Evolutionary conservation across 225 moss, liverwort and hornwort genomes (phyloP).

Genomic region (Lunularia cruciata): DNA sequence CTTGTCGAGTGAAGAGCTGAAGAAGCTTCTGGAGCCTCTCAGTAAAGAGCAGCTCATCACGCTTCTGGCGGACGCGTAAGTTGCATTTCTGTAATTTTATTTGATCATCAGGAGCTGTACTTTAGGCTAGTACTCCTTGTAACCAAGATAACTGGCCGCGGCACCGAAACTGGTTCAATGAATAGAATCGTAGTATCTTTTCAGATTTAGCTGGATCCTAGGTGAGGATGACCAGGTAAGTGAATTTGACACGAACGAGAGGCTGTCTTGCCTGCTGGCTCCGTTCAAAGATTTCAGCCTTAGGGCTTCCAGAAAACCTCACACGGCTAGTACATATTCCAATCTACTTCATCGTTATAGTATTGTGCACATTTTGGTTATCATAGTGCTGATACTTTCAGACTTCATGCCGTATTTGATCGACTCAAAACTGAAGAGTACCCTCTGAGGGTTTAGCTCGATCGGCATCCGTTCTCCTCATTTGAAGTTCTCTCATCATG

Average conservation of each 20-base stretch:
- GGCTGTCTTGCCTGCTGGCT: not conserved
- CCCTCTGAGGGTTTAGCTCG: too few species aligned
- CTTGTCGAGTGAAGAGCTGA: conserved; percentile 78
- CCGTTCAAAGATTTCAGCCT: not conserved
- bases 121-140: not conserved
- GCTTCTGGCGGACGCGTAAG: conserved; percentile 89
- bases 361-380: too few species aligned
- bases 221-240: not conserved
- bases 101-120: not conserved
- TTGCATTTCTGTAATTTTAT: conserved; percentile 1
- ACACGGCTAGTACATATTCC: too few species aligned
- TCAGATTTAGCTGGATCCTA: not conserved
- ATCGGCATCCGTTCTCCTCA: too few species aligned
- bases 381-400: too few species aligned
- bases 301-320: not conserved
- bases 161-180: not conserved
- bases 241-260: not conserved
- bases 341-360: too few species aligned
- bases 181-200: not conserved
- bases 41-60: conserved; percentile 90
- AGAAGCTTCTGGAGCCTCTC: conserved; percentile 92
- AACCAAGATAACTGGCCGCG: not conserved
- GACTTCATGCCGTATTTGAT: too few species aligned
- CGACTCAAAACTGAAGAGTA: too few species aligned
- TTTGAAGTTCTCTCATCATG: too few species aligned